Conservation (phyloP, 768 basidiomycete species). For the Cystofilobasidium capitatum region DNA sequence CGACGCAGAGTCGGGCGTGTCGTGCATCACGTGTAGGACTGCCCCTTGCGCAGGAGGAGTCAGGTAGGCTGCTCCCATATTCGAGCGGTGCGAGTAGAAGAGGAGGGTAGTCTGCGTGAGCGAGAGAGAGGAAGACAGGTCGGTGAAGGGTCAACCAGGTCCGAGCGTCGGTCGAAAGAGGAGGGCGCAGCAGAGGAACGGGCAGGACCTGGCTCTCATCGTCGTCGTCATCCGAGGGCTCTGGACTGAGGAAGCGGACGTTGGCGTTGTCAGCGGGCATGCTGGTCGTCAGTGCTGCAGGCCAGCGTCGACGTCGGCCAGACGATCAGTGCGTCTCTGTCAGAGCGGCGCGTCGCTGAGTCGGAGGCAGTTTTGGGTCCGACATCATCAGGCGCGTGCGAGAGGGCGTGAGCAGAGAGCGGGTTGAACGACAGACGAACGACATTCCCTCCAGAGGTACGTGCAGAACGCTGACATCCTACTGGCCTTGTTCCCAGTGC, state of each 20-base stretch:
- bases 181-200: background rate
- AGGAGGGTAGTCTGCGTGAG: background rate
- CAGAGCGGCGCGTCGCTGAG: no score
- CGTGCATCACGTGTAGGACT: background rate
- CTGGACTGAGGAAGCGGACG: constrained; percentile 4
- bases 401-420: no score
- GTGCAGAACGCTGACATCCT: no score
- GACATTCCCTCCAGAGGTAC: no score
- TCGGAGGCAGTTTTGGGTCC: no score
- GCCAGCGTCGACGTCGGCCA: no score
- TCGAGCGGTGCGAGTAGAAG: background rate
- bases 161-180: no score
- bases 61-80: background rate
- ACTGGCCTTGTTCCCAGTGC: no score
- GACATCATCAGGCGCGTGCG: no score
- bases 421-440: no score
- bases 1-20: background rate
- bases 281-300: no score
- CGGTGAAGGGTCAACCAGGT: background rate
- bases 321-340: no score
- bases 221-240: background rate
- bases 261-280: background rate
- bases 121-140: background rate
- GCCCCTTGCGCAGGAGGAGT: background rate
- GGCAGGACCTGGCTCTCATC: background rate